Conservation (phyloP, 192 early-diverging fungal genomes). For the Mortierella hygrophila region DNA sequence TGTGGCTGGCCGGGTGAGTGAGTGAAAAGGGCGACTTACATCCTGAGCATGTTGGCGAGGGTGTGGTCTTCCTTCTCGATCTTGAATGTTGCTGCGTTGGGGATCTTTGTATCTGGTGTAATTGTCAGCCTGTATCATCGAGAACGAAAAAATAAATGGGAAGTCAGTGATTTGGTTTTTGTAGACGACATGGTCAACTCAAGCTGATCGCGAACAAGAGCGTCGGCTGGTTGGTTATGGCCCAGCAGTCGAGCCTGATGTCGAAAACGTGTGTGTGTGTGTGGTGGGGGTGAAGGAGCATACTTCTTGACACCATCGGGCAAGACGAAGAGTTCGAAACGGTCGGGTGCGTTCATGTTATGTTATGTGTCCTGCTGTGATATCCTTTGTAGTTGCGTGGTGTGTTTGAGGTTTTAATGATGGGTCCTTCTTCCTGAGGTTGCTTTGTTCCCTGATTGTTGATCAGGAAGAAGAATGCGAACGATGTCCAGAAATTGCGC, state of each 20-base stretch:
- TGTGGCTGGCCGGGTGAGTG: not conserved
- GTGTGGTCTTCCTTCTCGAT: constrained; percentile 98
- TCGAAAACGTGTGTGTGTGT: not conserved
- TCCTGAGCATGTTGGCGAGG: constrained; percentile 93
- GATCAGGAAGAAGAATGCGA: not conserved
- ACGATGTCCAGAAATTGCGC: not conserved
- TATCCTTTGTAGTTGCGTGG: not conserved
- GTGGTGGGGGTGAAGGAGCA: not conserved
- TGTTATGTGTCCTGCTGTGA: not conserved
- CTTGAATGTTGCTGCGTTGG: constrained; percentile 93
- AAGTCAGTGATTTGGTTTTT: not conserved
- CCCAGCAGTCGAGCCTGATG: not conserved
- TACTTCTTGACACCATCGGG: constrained; percentile 84
- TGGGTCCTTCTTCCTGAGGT: not conserved
- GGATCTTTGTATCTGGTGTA: constrained; percentile 89
- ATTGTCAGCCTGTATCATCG: constrained; percentile 75
- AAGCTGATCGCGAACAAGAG: not conserved
- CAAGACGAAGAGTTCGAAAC: constrained; percentile 84
- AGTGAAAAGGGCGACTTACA: constrained; percentile 65
- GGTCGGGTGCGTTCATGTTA: constrained; percentile 88
- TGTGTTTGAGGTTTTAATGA: too few species aligned
- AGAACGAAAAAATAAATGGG: not conserved
- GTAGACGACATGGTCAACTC: not conserved
- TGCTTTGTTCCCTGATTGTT: not conserved
- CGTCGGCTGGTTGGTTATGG: not conserved